Evolutionary conservation across 176 grass and related monocot genomes (phyloP).

Genomic region (Carex scoparia): DNA sequence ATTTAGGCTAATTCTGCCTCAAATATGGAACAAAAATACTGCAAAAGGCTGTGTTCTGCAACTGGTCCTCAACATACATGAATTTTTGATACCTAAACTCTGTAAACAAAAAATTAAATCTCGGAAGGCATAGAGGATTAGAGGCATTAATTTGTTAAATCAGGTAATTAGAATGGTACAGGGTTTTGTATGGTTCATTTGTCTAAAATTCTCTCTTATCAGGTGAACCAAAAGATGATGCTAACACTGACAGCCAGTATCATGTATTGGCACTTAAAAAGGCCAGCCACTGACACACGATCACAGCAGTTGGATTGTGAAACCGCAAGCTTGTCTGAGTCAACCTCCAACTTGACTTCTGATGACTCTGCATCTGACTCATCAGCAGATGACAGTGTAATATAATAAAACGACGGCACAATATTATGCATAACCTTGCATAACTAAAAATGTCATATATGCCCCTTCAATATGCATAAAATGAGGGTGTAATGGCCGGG

Average conservation of each 20-base stretch:
- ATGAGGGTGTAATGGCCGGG: background rate
- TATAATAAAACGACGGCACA: conserved; percentile 4
- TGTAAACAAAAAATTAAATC: background rate
- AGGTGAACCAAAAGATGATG: conserved; percentile 99
- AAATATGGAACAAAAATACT: background rate
- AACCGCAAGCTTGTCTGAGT: conserved; percentile 63
- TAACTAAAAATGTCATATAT: background rate
- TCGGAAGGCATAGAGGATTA: background rate
- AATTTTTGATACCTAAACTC: background rate
- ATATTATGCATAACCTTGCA: conserved; percentile 2
- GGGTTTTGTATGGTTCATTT: background rate
- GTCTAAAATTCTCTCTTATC: conserved; percentile 1
- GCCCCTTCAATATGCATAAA: background rate
- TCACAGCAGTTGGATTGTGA: conserved; percentile 51
- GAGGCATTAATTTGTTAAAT: background rate
- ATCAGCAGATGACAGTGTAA: conserved; percentile 62
- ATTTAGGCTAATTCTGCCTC: background rate
- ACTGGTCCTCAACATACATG: background rate
- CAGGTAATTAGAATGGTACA: background rate
- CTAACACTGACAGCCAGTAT: conserved; percentile 90
- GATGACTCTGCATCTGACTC: conserved; percentile 91
- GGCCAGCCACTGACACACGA: conserved; percentile 32
- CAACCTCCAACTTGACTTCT: conserved; percentile 53
- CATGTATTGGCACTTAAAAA: conserved; percentile 96
- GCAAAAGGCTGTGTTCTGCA: background rate